These are phyloP conservation scores for Plectosphaerella plurivora DNA, from an alignment of 2,329 filamentous ascomycete species.

Conservation along the genomic window DNA sequence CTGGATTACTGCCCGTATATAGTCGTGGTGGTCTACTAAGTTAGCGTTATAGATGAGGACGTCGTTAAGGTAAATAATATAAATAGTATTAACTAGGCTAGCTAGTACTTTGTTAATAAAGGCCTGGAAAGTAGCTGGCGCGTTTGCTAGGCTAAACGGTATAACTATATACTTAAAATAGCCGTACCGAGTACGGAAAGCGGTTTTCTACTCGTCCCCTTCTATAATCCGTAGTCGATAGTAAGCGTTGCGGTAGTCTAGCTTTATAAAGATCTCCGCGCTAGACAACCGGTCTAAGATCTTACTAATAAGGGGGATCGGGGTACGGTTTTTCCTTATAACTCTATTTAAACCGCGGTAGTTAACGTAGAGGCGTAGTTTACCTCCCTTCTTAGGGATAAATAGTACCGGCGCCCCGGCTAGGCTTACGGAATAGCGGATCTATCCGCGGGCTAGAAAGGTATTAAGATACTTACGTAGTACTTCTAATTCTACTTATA, in stretches of 20 bases:
- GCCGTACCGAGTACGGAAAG: background rate
- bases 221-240: slow-evolving; percentile 15
- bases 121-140: background rate
- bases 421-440: background rate
- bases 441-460: too few species aligned
- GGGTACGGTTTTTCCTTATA: too few species aligned
- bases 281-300: slow-evolving; percentile 17
- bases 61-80: background rate
- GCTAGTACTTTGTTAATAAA: background rate
- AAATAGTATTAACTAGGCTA: background rate
- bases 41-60: background rate
- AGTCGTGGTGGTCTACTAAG: background rate
- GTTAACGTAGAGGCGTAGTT: background rate
- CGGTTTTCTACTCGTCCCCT: background rate
- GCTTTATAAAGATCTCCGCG: slow-evolving; percentile 21
- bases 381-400: background rate
- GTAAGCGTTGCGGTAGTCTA: slow-evolving; percentile 19
- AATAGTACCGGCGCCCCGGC: background rate
- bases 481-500: background rate
- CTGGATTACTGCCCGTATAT: background rate
- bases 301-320: slow-evolving; percentile 26
- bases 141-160: background rate
- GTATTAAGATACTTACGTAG: background rate
- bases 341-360: background rate
- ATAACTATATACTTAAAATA: background rate